These are phyloP conservation scores for Gonapodya prolifera DNA, from an alignment of 192 early-diverging fungal genomes.

Conservation along the genomic window DNA sequence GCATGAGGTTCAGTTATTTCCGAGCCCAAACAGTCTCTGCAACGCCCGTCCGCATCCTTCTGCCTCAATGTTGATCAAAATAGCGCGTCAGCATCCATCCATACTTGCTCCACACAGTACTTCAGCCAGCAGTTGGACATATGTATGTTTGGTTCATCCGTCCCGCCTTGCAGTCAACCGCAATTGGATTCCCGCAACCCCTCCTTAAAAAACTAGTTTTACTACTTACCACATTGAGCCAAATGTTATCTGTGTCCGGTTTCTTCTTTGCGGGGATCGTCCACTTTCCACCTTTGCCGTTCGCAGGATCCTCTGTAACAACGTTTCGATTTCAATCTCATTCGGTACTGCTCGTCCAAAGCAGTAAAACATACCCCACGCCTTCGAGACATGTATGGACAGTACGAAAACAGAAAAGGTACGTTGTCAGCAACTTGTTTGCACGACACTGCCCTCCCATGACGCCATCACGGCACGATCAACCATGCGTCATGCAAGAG, in stretches of 20 bases:
- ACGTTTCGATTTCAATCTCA: no score
- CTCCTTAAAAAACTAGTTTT: neutral
- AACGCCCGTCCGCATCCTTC: no score
- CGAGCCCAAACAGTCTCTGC: no score
- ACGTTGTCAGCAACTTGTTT: no score
- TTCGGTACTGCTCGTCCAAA: no score
- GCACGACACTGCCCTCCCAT: no score
- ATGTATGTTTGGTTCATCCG: slow-evolving; percentile 3
- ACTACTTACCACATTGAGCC: slow-evolving; percentile 64
- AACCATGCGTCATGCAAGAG: no score
- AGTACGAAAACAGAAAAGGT: no score
- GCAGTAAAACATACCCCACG: neutral
- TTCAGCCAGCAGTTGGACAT: slow-evolving; percentile 6
- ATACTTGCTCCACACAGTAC: neutral
- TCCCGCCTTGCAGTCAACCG: slow-evolving; percentile 10
- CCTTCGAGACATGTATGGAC: no score
- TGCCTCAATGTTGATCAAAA: neutral
- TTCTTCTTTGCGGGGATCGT: slow-evolving; percentile 54
- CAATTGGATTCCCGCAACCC: neutral
- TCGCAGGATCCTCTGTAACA: slow-evolving; percentile 70
- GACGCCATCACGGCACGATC: no score
- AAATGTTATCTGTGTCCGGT: slow-evolving; percentile 65
- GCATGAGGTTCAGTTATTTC: no score
- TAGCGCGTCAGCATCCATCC: neutral
- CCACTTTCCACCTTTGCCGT: slow-evolving; percentile 88